Percentiles rank a stretch among this genome's conserved stretches.
phyloP scores from a whole-genome alignment of 805 yeast species.

The Yarrowia sp. region DNA sequence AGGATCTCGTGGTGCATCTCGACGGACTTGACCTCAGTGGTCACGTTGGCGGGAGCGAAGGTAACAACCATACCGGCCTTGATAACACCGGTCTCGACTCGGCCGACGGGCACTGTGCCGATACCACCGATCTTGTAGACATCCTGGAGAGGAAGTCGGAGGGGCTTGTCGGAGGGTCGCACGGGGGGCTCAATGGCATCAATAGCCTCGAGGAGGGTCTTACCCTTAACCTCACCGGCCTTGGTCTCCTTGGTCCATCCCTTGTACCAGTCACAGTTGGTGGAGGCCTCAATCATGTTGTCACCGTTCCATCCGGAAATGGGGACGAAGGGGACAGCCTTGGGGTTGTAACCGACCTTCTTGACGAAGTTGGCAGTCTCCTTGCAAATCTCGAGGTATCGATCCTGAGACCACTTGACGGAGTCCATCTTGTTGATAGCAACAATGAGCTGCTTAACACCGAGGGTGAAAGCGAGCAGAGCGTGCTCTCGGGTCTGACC shows the following conservation, averaged over 20 bases:
- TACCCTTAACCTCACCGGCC: constrained; percentile 67
- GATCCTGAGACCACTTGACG: constrained; percentile 78
- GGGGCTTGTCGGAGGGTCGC: constrained; percentile 83
- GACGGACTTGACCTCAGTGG: constrained; percentile 86
- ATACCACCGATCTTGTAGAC: constrained; percentile 92
- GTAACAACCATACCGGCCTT: constrained; percentile 88
- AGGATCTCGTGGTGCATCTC: constrained; percentile 85
- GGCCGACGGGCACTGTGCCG: constrained; percentile 90
- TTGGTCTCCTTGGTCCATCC: constrained; percentile 80
- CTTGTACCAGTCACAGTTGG: constrained; percentile 86
- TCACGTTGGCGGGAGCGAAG: constrained; percentile 87
- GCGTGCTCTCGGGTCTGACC: constrained; percentile 97
- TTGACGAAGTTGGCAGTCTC: constrained; percentile 76
- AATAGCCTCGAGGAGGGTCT: constrained; percentile 80
- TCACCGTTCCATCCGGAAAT: constrained; percentile 92
- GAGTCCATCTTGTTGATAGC: constrained; percentile 96
- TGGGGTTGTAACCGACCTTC: constrained; percentile 82
- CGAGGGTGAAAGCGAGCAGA: constrained; percentile 81
- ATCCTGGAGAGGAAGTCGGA: constrained; percentile 86
- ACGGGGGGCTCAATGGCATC: constrained; percentile 76
- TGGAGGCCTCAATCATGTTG: constrained; percentile 81
- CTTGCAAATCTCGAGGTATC: constrained; percentile 74
- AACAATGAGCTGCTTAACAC: constrained; percentile 82
- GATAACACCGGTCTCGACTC: constrained; percentile 90
- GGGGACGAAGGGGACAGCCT: constrained; percentile 83